These are phyloP conservation scores for Letharia lupina DNA, from an alignment of 495 filamentous ascomycete species.

Conservation along the genomic window DNA sequence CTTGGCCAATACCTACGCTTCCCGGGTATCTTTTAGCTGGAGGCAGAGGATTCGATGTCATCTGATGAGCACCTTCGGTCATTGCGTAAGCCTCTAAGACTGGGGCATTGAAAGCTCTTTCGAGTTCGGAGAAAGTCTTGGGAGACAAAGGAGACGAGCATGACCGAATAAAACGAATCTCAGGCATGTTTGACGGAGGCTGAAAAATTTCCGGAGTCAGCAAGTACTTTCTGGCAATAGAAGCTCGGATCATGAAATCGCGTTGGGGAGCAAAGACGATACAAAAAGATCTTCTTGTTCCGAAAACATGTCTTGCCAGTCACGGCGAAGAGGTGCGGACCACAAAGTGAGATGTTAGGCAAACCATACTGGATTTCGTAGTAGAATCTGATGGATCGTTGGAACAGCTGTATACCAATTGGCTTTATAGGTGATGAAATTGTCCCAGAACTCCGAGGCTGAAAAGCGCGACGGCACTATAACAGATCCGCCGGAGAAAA, in stretches of 20 bases:
- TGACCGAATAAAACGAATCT: constrained; percentile 79
- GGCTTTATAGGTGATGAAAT: constrained; percentile 59
- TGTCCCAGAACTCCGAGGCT: constrained; percentile 71
- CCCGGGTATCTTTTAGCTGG: constrained; percentile 64
- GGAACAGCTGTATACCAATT: constrained; percentile 88
- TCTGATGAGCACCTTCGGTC: constrained; percentile 85
- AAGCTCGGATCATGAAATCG: background rate
- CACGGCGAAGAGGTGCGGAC: background rate
- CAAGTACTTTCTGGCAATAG: background rate
- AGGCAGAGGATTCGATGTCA: constrained; percentile 79
- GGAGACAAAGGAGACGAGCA: constrained; percentile 76
- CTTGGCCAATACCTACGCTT: constrained; percentile 70
- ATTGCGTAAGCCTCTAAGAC: constrained; percentile 87
- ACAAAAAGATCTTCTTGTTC: background rate
- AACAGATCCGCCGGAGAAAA: constrained; percentile 63
- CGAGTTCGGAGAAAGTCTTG: constrained; percentile 65
- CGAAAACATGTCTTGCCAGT: background rate
- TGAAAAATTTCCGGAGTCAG: background rate
- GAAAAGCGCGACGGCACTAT: constrained; percentile 70
- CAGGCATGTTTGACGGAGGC: constrained; percentile 52
- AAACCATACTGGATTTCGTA: constrained; percentile 45
- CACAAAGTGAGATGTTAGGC: background rate
- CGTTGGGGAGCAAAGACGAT: background rate
- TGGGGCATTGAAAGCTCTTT: constrained; percentile 61
- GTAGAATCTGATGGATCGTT: constrained; percentile 82